Evolutionary conservation across 1,284 basidiomycete genomes (phyloP), one percentile per base, ranked within the genome.

Genomic region (Rhodotorula sp.): DNA sequence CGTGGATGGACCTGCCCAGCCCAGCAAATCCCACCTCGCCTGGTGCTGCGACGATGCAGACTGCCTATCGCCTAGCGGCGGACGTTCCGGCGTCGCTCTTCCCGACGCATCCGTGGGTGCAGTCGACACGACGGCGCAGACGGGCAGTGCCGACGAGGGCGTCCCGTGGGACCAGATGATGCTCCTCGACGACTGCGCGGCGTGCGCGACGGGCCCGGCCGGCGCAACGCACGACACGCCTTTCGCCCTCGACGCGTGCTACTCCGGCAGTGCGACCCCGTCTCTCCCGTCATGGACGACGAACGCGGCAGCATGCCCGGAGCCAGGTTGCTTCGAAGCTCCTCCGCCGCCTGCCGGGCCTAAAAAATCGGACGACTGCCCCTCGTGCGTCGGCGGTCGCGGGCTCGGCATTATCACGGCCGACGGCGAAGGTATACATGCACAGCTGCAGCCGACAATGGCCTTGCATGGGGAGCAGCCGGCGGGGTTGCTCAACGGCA

Each of bases 41-140:
- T 75, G 72, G 64, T 72, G 74, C 44, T 75, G 74, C 71, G 74
- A 75, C 34, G 74, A 72, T 22, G 60, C 59, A 15, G 57, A 48
- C 3, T 75, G 73, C 60, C 37, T 69, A 7, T 56, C 65, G 39
- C n/a, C 53, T n/a, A 29, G 27, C n/a, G 34, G 6, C n/a, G 51
- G n/a, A 39, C 29, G 9, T 2, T 6, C 61, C 25, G 36, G 37
- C 56, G 17, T 34, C 29, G 4, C 56, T 29, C 27, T 50, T 51
- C 15, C 41, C n/a, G 10, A 32, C 51, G 4, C 32, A 36, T 6
- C n/a, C 17, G 7, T 27, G 8, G 1, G 27, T 13, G 6, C 8
- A 22, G 9, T 17, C 36, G 21, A 41, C 29, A 34, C 55, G 39
- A 13, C 32, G 56, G 15, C 17, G 60, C 48, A 50, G 27, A 58